These are phyloP conservation scores for Pythium brassicae DNA, from an alignment of 352 stramenopile species.

Conservation along the genomic window DNA sequence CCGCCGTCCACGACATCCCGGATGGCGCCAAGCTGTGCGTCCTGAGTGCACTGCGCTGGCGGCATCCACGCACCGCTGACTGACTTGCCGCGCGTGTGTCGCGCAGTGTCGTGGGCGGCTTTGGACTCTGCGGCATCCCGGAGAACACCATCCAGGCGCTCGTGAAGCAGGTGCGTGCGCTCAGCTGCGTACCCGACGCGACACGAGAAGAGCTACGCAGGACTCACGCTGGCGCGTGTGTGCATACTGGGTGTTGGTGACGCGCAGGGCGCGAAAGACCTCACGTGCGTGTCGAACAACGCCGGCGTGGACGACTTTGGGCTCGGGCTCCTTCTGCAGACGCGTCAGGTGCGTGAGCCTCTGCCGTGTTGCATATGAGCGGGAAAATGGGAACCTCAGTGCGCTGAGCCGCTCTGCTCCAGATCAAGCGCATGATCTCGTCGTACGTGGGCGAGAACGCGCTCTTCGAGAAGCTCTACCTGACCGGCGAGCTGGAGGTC, in stretches of 20 bases:
- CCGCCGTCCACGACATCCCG: constrained; percentile 74
- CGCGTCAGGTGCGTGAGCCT: constrained; percentile 59
- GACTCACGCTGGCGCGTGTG: too few species aligned
- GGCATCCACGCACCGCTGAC: too few species aligned
- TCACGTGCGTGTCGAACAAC: constrained; percentile 92
- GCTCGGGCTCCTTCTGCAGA: constrained; percentile 91
- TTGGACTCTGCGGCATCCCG: constrained; percentile 90
- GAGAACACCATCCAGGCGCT: constrained; percentile 89
- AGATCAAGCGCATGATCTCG: constrained; percentile 96
- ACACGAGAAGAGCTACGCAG: too few species aligned
- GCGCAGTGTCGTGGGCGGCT: constrained; percentile 79
- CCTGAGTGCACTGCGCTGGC: too few species aligned
- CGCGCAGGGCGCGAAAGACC: constrained; percentile 67
- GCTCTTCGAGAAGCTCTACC: constrained; percentile 90
- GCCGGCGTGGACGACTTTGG: constrained; percentile 93
- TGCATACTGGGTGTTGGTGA: background rate
- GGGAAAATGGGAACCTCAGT: too few species aligned
- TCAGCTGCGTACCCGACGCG: too few species aligned
- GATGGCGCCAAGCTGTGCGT: constrained; percentile 66
- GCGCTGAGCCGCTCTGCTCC: too few species aligned
- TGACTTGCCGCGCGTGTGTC: background rate
- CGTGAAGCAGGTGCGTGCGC: constrained; percentile 47
- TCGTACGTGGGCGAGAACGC: constrained; percentile 97
- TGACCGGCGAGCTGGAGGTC: constrained; percentile 92
- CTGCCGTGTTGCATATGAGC: too few species aligned